Base-by-base conservation (phyloP, 495 filamentous ascomycete species). In the Penicillium macrosclerotiorum region DNA sequence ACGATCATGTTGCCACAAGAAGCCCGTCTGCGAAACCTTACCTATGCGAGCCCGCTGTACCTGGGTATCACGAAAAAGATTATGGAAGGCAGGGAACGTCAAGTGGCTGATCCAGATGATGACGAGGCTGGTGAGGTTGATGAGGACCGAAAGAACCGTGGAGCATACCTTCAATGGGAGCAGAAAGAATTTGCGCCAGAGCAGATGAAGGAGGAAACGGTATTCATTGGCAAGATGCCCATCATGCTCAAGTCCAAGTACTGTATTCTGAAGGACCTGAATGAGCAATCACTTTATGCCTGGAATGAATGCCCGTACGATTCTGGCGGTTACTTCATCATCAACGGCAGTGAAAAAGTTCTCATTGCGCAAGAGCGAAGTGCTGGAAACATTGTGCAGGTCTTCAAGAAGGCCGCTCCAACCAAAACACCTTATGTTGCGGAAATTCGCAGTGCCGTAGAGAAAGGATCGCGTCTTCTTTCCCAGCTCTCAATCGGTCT, bases 331-430 rank as follows among this genome's bases (percentile, higher is more conserved):
- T 99, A 99, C 55, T 99, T 99, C 65, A 85, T 99, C 49, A 97
- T 99, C 71, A 99, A 97, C 69, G 93, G 93, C n/a, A 93, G 88
- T 63, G 93, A 99, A 64, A 99, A 99, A 77, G 93, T 99, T 16
- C 66, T 99, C 48, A 97, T 99, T 49, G 94, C 94, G 1, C 93
- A 99, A 65, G 93, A 99, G 65, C 84, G 93, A 19, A 95, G 89
- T 54, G 94, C 94, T 13, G 94, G 91, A 57, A 99, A 97, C 56
- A 97, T 96, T 32, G 91, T 97, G 6, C 92, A 96, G 69, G 90
- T 99, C 14, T 99, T 97, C 80, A 91, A 94, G 71, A 99, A 99
- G 73, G 84, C 90, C 1, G 78, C 83, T 16, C 89, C 89, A 11
- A 90, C 86, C 49, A 82, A 86, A 2, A 94, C 88, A 19, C 90